These are phyloP conservation scores for Blastobotrys apis DNA, from an alignment of 1,139 yeast genomes.

Conservation along the genomic window DNA sequence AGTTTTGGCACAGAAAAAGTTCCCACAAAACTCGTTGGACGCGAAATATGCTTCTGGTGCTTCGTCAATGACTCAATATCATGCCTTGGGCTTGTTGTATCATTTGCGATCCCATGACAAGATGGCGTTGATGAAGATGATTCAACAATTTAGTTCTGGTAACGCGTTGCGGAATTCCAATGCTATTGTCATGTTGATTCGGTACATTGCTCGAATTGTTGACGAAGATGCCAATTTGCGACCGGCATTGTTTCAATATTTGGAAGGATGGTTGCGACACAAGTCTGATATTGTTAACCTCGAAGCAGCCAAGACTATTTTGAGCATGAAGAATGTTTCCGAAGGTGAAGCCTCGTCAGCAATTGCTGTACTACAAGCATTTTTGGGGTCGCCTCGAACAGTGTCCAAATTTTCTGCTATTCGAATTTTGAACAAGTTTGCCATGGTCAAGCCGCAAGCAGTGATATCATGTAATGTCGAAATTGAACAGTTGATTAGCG, in stretches of 20 bases:
- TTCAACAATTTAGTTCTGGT: constrained; percentile 65
- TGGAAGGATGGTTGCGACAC: constrained; percentile 69
- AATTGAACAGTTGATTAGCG: constrained; percentile 81
- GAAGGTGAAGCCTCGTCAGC: constrained; percentile 64
- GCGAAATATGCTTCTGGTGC: constrained; percentile 42
- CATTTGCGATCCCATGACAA: constrained; percentile 86
- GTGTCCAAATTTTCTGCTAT: constrained; percentile 92
- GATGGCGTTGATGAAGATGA: constrained; percentile 89
- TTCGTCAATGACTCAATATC: constrained; percentile 85
- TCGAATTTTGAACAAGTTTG: constrained; percentile 79
- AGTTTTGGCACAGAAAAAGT: constrained; percentile 61
- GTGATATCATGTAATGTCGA: constrained; percentile 73
- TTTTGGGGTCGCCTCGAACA: constrained; percentile 83
- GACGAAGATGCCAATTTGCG: constrained; percentile 50
- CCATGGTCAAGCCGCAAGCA: constrained; percentile 75
- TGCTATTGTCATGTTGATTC: constrained; percentile 80
- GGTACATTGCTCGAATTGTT: constrained; percentile 71
- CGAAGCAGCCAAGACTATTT: constrained; percentile 86
- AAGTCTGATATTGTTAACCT: constrained; percentile 87
- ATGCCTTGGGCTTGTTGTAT: constrained; percentile 87
- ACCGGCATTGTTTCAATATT: constrained; percentile 53
- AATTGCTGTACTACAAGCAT: constrained; percentile 65
- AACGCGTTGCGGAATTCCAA: constrained; percentile 41
- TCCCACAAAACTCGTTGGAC: constrained; percentile 41
- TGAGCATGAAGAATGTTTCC: constrained; percentile 55